Base-by-base conservation (phyloP, 2,329 filamentous ascomycete genomes). In the Colletotrichum tofieldiae region DNA sequence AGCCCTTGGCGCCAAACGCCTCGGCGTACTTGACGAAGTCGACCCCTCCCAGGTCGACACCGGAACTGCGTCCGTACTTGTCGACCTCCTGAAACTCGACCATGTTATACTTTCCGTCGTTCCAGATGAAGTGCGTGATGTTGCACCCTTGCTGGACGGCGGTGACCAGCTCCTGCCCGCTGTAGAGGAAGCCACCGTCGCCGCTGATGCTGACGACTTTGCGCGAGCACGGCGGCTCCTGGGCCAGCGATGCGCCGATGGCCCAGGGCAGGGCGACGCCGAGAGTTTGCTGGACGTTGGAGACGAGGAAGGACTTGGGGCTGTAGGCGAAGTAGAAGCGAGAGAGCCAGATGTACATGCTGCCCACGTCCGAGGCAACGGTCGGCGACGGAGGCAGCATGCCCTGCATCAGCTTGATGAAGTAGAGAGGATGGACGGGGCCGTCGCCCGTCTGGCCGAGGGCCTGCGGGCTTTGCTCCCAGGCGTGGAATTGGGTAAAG, bases 111-210 rank as follows among this genome's bases (percentile, higher is more conserved):
- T 81, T 81, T 55, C 82, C 82, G 73, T 87, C 85, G 75, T 87
- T 87, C 84, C 84, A 86, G 73, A 86, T 80, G 72, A 87, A 86
- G 74, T 87, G 85, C 23, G 85, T 86, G 75, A 87, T 85, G 68
- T 86, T 81, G 77, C 84, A 86, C 9, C 81, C 79, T 60, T 86
- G 84, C 73, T 82, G 80, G 20, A 86, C 84, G 5, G 85, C 85
- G 0, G 85, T 87, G 0, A 78, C 80, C 4, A 86, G 77, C 72
- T 87, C 85, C 71, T 85, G 83, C 0, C 81, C 80, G 26, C 82
- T 84, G 79, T 86, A 87, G 80, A 86, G 85, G 78, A 87, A 87
- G 26, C 85, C 85, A 23, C 85, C 85, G 75, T 87, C 85, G 51
- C 85, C 85, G 67, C 79, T 82, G 55, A 87, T 70, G 49, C 79